Evolutionary conservation across 169 alveolate species (phyloP).

Genomic region (Babesia bigemina): DNA sequence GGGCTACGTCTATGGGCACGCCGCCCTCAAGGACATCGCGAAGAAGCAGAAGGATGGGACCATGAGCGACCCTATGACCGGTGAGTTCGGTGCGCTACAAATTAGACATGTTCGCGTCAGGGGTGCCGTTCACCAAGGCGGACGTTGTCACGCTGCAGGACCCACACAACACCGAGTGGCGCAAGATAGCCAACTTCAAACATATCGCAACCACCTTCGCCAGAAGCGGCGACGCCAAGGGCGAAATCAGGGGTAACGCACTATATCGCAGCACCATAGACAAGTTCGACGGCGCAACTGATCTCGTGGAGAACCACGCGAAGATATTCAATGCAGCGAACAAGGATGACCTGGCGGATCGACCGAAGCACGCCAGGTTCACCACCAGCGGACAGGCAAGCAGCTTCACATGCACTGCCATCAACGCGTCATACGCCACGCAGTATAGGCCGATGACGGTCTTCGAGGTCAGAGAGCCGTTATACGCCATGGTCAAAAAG

Average conservation of each 20-base stretch:
- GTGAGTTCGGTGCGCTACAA: conserved; percentile 36
- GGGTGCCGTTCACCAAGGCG: conserved; percentile 53
- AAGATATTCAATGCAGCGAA: conserved; percentile 27
- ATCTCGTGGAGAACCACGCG: conserved; percentile 45
- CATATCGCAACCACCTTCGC: conserved; percentile 43
- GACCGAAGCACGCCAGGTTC: conserved; percentile 61
- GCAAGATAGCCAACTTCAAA: conserved; percentile 48
- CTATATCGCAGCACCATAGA: conserved; percentile 31
- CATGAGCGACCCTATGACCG: conserved; percentile 75
- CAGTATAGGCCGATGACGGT: conserved; percentile 66
- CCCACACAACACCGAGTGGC: conserved; percentile 57
- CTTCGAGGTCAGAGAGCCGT: conserved; percentile 64
- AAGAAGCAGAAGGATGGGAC: conserved; percentile 68
- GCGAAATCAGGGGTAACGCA: conserved; percentile 37
- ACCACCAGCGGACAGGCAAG: conserved; percentile 67
- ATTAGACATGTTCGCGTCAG: conserved; percentile 51
- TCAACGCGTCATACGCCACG: conserved; percentile 47
- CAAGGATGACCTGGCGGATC: not conserved
- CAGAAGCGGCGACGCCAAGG: conserved; percentile 1
- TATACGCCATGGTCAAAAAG: conserved; percentile 64
- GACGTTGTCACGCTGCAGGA: conserved; percentile 76
- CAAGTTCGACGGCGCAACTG: conserved; percentile 27
- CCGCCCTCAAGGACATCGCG: conserved; percentile 84
- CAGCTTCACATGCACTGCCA: conserved; percentile 70
- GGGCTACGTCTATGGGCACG: conserved; percentile 88